Evolutionary conservation across 768 basidiomycete species (phyloP), one percentile per base, ranked within the genome.

Genomic region (Piloderma croceum): DNA sequence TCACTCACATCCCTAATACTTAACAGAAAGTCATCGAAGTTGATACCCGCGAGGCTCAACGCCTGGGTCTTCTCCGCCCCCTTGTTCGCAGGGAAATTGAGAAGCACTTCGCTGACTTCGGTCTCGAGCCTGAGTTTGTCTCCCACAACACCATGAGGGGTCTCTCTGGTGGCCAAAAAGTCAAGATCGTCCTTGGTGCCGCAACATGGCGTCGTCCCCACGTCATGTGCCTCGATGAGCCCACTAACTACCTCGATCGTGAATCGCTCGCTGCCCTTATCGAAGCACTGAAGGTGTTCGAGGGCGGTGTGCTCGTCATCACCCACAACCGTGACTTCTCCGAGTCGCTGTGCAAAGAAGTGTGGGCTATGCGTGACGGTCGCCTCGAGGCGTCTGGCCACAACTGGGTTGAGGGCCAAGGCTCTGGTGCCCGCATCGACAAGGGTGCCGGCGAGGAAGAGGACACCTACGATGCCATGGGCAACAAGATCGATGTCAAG

Each of bases 401-500:
- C 76, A 94, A 96, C 79, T 96, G 93, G 94, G 91, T 96, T 58
- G 96, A 98, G 68, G 96, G 96, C 35, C 96, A 99, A 65, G 96
- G 96, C 41, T 75, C 90, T 15, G 94, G 94, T 9, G 64, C 91
- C 32, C 82, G 93, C 43, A 98, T 99, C 54, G 96, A 96, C 77
- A 87, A 91, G 80, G 78, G 78, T 57, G 86, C 78, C 5, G 93
- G 83, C 36, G 90, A 90, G 52, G 93, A 96, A 47, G 90, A 93
- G 36, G 91, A 79, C 29, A 69, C 76, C 55, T 98, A 87, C 60
- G 96, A 99, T 62, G 96, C 96, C 18, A 89, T 99, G 87, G 94
- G 94, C 45, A 97, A 97, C 86, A 93, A 92, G 81, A 69, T 92
- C 49, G 87, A 88, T 47, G 62, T 31, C 51, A 87, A 81, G 69